Percentiles rank a stretch among this genome's conserved stretches.
Evolutionary conservation across 768 basidiomycete genomes (phyloP).

Genomic region (Leccinum subgranulosum): DNA sequence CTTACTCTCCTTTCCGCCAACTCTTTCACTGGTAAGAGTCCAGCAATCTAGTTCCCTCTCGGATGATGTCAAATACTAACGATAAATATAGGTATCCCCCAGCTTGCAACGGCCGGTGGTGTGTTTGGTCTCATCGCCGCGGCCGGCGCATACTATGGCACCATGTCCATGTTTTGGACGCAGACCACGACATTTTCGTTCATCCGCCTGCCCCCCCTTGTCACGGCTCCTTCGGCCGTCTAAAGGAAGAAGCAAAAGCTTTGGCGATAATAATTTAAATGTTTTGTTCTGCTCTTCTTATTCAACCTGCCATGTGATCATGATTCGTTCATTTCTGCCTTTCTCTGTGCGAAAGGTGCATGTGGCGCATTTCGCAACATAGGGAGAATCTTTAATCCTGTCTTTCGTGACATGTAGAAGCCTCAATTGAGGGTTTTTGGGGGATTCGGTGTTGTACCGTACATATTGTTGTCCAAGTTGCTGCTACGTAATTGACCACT

Average conservation of each 20-base stretch:
- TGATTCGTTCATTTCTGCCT: neutral
- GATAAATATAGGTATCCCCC: conserved; percentile 13
- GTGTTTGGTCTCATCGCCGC: conserved; percentile 24
- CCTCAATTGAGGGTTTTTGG: neutral
- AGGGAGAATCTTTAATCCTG: neutral
- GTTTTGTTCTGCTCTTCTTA: neutral
- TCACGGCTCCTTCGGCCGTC: conserved; percentile 16
- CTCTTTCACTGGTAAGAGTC: conserved; percentile 24
- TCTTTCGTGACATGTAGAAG: neutral
- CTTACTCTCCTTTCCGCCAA: conserved; percentile 25
- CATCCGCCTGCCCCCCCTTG: conserved; percentile 24
- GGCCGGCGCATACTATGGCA: conserved; percentile 29
- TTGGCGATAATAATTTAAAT: neutral
- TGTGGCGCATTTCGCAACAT: neutral
- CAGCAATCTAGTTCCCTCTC: neutral
- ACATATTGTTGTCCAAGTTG: neutral
- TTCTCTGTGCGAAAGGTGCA: neutral
- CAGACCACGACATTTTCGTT: conserved; percentile 27
- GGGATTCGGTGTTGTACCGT: neutral
- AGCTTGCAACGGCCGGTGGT: conserved; percentile 28
- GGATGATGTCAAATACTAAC: neutral
- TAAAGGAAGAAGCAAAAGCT: neutral
- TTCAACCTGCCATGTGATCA: neutral
- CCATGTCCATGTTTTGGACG: conserved; percentile 28
- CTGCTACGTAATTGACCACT: neutral